Conservation (phyloP, 1,284 basidiomycete species). For the Naganishia cerealis region DNA sequence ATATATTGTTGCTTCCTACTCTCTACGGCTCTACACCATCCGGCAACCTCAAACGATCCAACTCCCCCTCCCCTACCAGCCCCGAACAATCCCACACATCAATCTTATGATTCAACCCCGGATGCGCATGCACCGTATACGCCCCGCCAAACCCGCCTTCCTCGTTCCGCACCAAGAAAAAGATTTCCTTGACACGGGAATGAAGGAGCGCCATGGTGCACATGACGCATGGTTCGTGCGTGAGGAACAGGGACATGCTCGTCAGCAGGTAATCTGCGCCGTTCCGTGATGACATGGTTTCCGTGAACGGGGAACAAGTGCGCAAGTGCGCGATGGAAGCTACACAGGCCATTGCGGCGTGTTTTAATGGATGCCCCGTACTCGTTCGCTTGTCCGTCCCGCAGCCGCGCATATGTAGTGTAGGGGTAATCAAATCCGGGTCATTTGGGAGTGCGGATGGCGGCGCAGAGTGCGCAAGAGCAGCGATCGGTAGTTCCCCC, state of each 20-base stretch:
- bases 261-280: conserved; percentile 83
- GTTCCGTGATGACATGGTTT: conserved; percentile 55
- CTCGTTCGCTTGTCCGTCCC: conserved; percentile 70
- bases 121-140: conserved; percentile 69
- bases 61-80: conserved; percentile 44
- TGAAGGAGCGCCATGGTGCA: conserved; percentile 91
- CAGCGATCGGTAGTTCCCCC: conserved; percentile 75
- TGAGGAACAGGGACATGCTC: conserved; percentile 73
- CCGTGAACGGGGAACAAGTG: conserved; percentile 54
- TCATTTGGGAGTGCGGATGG: conserved; percentile 51
- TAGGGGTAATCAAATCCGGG: conserved; percentile 58
- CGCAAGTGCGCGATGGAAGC: conserved; percentile 59
- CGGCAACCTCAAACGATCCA: conserved; percentile 56
- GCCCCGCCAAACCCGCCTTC: conserved; percentile 56
- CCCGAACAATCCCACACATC: conserved; percentile 58
- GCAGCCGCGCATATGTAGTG: conserved; percentile 48
- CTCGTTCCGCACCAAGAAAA: conserved; percentile 61
- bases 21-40: conserved; percentile 27
- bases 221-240: conserved; percentile 94
- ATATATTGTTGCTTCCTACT: no score
- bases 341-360: conserved; percentile 76
- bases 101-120: conserved; percentile 80
- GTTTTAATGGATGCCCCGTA: conserved; percentile 72
- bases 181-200: conserved; percentile 79
- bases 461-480: conserved; percentile 68